A percentile compares a stretch with the other conserved stretches of the same genome.
Evolutionary conservation across 805 yeast genomes (phyloP).

Genomic region (Wickerhamiella alocasiicola): DNA sequence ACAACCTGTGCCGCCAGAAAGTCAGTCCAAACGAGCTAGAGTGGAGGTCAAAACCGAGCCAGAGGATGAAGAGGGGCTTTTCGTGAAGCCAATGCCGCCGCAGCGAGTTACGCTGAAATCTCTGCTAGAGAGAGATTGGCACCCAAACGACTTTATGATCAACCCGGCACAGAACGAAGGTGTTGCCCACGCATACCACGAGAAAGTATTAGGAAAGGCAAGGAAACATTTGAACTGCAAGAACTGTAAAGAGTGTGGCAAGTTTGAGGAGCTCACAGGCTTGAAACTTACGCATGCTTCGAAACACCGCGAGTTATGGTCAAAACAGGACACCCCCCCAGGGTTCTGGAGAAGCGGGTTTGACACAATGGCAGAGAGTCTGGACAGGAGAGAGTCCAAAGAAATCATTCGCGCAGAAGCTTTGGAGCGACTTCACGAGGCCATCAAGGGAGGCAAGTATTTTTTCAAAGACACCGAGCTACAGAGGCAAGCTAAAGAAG

Average conservation of each 20-base stretch:
- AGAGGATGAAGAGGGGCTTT: neutral
- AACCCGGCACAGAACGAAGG: slow-evolving; percentile 23
- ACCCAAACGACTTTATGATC: slow-evolving; percentile 30
- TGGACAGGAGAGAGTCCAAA: slow-evolving; percentile 29
- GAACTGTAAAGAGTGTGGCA: slow-evolving; percentile 27
- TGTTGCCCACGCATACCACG: slow-evolving; percentile 25
- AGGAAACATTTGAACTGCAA: slow-evolving; percentile 29
- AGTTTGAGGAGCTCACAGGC: slow-evolving; percentile 11
- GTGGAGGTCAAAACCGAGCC: neutral
- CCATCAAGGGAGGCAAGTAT: slow-evolving; percentile 11
- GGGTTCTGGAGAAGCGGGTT: slow-evolving; percentile 50
- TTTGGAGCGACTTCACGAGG: slow-evolving; percentile 10
- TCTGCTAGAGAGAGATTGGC: slow-evolving; percentile 26
- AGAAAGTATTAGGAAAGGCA: slow-evolving; percentile 27
- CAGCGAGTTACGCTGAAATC: neutral
- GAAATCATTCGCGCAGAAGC: slow-evolving; percentile 27
- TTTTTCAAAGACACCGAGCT: slow-evolving; percentile 13
- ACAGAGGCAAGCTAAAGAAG: slow-evolving; percentile 9
- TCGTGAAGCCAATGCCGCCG: neutral
- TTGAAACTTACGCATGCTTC: slow-evolving; percentile 16
- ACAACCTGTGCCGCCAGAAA: neutral
- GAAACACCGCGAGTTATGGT: slow-evolving; percentile 24
- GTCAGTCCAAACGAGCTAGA: no score
- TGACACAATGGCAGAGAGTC: slow-evolving; percentile 37
- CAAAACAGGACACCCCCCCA: slow-evolving; percentile 38